Evolutionary conservation across 805 yeast species (phyloP), one percentile per base, ranked within the genome.

Genomic region (Lachancea kluyveri): DNA sequence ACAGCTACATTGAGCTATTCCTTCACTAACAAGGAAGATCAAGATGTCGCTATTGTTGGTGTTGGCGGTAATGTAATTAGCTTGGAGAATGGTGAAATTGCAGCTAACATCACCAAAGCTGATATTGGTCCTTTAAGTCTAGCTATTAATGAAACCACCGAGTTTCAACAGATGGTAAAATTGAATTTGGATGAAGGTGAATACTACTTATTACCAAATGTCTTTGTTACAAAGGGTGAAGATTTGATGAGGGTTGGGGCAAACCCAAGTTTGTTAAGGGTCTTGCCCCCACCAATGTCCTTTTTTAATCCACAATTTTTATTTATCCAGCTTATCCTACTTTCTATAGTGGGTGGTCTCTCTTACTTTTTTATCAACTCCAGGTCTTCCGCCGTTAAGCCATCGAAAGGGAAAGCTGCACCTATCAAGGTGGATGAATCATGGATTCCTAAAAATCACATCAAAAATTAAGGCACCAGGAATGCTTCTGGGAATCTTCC

Each of bases 241-340:
- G 57, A 69, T 30, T 52, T 77, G 44, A 68, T 73, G 59, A 61
- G 65, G 41, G 62, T 81, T 24, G 74, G 75, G 31, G 68, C 80
- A 17, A 65, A 71, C 48, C 70, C 75, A 30, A 77, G 74, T 48
- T 59, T 77, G 37, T 61, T 82, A 26, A 54, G 64, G 14, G 71
- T 87, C 35, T 57, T 57, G 8, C 95, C 86, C 46, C 71, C 70
- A 21, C 70, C 78, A 35, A 63, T 87, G 45, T 79, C 94, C 1
- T 42, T 78, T 33, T 77, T 79, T 60, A 74, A 82, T 52, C 92
- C 88, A 9, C 76, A 78, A 57, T 70, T 86, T 49, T 51, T 85
- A 37, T 54, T 81, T 21, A 70, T 81, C 42, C 80, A 77, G 52
- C 31, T 74, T 10, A 43, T 82, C 16, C 59, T 84, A 36, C 44